Evolutionary conservation across 2,329 filamentous ascomycete species (phyloP).

Genomic region (Rutstroemia sp.): DNA sequence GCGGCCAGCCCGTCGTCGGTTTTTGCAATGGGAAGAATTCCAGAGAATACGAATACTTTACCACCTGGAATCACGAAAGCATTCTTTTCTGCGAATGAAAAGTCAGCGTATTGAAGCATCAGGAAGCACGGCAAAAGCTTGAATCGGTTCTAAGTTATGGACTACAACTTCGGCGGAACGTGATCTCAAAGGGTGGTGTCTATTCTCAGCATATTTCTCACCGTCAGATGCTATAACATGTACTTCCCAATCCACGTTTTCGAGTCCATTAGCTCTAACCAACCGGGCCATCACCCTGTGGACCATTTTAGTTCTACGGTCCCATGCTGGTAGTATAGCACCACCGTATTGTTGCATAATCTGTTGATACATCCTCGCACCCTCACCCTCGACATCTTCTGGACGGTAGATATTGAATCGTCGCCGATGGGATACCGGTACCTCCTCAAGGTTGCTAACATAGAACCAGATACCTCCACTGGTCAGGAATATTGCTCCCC

Average conservation of each 20-base stretch:
- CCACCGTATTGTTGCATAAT: conserved; percentile 48
- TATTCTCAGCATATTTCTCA: conserved; percentile 16
- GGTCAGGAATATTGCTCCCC: conserved; percentile 33
- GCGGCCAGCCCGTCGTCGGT: conserved; percentile 65
- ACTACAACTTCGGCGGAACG: too few relatives aligned
- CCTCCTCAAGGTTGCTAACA: conserved; percentile 60
- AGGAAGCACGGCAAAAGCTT: too few relatives aligned
- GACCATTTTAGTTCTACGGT: conserved; percentile 49
- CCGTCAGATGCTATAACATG: conserved; percentile 62
- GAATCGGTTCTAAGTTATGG: too few relatives aligned
- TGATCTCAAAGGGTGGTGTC: too few relatives aligned
- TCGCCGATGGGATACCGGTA: conserved; percentile 63
- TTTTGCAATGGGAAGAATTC: conserved; percentile 59
- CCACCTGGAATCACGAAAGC: conserved; percentile 73
- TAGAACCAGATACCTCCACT: conserved; percentile 48
- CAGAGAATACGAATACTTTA: conserved; percentile 73
- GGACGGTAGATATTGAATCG: conserved; percentile 65
- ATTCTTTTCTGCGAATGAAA: conserved; percentile 40
- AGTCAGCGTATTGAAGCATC: not conserved
- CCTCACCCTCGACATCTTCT: conserved; percentile 45
- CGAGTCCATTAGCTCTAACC: conserved; percentile 58
- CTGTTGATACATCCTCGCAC: conserved; percentile 46
- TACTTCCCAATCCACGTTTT: conserved; percentile 58
- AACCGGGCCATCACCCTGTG: conserved; percentile 57
- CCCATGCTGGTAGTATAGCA: conserved; percentile 48